Evolutionary conservation across 2,329 filamentous ascomycete genomes (phyloP), one percentile per base, ranked within the genome.

Genomic region (Diaporthe capsici): DNA sequence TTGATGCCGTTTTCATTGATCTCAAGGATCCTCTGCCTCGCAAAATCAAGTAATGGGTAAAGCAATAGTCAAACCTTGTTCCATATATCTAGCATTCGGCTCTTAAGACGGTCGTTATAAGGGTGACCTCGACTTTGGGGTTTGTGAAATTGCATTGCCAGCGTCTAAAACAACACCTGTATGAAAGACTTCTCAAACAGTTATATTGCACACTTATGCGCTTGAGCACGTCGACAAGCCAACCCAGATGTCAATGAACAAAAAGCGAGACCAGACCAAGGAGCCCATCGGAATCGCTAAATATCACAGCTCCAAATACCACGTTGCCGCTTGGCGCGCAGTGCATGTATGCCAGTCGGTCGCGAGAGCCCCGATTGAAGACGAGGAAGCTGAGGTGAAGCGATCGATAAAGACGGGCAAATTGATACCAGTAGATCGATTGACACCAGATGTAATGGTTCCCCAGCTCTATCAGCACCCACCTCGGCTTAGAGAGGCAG

Each of bases 401-500:
- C n/a, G 20, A 39, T 61, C 47, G 71, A 57, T 70, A 70, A 55
- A 70, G 49, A 13, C 65, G 49, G 31, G 58, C 71, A 73, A 65
- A 55, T 55, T 65, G 58, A 65, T 55, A 49, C 25, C 47, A 44
- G 47, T 44, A 57, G 51, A 47, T 47, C 39, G 58, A 65, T 44
- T 37, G 58, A 55, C 51, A 42, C 37, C 49, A 73, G 71, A 47
- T 42, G 37, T 73, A 37, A 57, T 55, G 34, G 47, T 42, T 8
- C n/a, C 34, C 65, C 34, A 28, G 49, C 65, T 42, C 34, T 42
- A 68, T 71, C 76, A 74, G 76, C 76, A 75, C 63, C 49, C 73
- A 75, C 73, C 49, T 75, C 76, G 76, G 76, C 76, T 77, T 67
- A 73, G 73, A 60, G 55, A 42, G 57, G 75, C 49, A 31, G 53